phyloP scores from a whole-genome alignment of 1,284 basidiomycete genomes.

The Termitomyces sp. region DNA sequence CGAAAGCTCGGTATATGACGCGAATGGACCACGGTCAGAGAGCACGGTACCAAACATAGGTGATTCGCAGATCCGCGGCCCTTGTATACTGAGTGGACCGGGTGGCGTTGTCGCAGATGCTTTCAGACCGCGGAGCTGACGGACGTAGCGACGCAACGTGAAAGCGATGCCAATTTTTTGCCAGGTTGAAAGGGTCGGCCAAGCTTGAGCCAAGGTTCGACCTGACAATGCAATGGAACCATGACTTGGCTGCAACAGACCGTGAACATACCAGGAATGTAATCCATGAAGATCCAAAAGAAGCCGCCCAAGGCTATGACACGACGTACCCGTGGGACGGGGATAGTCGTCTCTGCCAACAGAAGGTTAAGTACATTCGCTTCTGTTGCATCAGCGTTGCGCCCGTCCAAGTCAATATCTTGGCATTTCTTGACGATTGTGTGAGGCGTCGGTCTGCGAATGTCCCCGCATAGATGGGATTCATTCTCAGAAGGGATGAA shows the following conservation, averaged over 20 bases:
- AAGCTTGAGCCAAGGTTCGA: not conserved
- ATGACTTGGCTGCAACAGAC: no score
- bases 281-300: constrained; percentile 10
- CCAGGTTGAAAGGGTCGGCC: not conserved
- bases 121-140: constrained; percentile 24
- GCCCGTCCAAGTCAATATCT: not conserved
- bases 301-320: constrained; percentile 11
- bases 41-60: not conserved
- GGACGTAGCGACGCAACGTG: constrained; percentile 24
- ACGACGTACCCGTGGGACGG: constrained; percentile 20
- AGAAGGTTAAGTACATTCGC: constrained; percentile 18
- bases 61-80: not conserved
- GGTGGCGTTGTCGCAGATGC: not conserved
- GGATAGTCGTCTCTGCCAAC: constrained; percentile 18
- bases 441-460: not conserved
- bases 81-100: not conserved
- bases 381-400: constrained; percentile 11
- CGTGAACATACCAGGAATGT: not conserved
- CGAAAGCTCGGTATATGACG: not conserved
- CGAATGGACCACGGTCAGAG: not conserved
- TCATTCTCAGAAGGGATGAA: not conserved
- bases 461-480: no score
- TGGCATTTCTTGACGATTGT: not conserved
- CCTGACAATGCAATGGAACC: constrained; percentile 10
- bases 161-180: constrained; percentile 19